phyloP scores from a whole-genome alignment of 116 monocot genomes.

The Dioscorea cayenensis region DNA sequence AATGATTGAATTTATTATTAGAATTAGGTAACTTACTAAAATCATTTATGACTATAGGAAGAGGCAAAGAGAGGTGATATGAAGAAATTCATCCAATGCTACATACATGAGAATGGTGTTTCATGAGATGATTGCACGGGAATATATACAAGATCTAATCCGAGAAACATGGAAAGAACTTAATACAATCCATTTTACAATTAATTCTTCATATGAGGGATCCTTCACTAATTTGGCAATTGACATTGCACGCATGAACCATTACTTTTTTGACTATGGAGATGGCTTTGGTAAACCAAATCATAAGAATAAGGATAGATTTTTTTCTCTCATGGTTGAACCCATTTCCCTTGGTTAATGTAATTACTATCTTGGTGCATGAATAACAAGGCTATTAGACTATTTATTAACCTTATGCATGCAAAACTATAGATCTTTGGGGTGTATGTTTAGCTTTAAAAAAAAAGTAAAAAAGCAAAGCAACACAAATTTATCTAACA shows the following conservation, averaged over 20 bases:
- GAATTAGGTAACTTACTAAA: too few relatives aligned
- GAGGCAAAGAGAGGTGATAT: constrained; percentile 20
- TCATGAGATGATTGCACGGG: constrained; percentile 15
- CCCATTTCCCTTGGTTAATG: neutral
- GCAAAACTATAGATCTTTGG: too few relatives aligned
- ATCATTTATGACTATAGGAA: neutral
- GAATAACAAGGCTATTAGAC: too few relatives aligned
- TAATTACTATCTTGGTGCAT: too few relatives aligned
- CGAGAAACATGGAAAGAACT: neutral
- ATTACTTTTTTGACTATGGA: neutral
- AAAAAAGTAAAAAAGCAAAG: too few relatives aligned
- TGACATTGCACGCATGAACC: neutral
- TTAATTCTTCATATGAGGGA: neutral
- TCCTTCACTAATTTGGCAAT: neutral
- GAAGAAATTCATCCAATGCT: constrained; percentile 22
- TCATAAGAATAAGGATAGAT: neutral
- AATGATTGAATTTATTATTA: too few relatives aligned
- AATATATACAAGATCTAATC: constrained; percentile 4
- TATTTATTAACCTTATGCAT: too few relatives aligned
- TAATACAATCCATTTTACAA: neutral
- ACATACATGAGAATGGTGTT: constrained; percentile 10
- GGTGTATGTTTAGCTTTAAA: too few relatives aligned
- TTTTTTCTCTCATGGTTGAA: constrained; percentile 1
- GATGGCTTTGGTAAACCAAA: constrained; percentile 2
- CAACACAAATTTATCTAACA: too few relatives aligned